Evolutionary conservation across 441 rosid species (phyloP).

Genomic region (Populus hybrid): DNA sequence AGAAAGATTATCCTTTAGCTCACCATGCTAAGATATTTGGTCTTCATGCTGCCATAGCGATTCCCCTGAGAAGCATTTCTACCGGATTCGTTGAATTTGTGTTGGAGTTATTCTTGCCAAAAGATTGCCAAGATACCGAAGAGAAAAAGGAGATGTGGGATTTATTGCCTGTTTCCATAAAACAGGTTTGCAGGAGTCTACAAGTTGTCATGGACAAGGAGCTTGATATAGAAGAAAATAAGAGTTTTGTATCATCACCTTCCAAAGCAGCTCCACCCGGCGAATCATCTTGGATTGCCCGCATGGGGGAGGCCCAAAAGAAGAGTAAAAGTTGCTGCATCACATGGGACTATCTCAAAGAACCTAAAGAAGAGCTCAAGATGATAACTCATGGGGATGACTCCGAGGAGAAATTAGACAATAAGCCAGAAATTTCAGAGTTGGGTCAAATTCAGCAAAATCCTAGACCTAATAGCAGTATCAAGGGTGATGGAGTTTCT

Average conservation of each 20-base stretch:
- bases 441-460: constrained; percentile 15
- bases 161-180: constrained; percentile 23
- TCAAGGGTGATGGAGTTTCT: not conserved
- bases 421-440: constrained; percentile 14
- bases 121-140: constrained; percentile 26
- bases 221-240: constrained; percentile 24
- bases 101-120: constrained; percentile 47
- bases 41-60: constrained; percentile 43
- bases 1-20: constrained; percentile 44
- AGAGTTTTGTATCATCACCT: constrained; percentile 22
- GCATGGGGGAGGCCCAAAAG: constrained; percentile 31
- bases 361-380: constrained; percentile 56
- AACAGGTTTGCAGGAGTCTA: constrained; percentile 26
- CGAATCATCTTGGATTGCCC: constrained; percentile 32
- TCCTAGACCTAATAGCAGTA: constrained; percentile 12
- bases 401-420: constrained; percentile 6
- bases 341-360: constrained; percentile 50
- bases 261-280: constrained; percentile 34
- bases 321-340: constrained; percentile 20
- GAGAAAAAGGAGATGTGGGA: constrained; percentile 25
- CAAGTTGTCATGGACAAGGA: constrained; percentile 33
- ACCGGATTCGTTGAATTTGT: constrained; percentile 40
- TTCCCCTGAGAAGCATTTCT: constrained; percentile 31
- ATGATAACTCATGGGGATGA: constrained; percentile 29
- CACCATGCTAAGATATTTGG: constrained; percentile 49